Evolutionary conservation across 1,284 basidiomycete genomes (phyloP).

Genomic region (Ustilago cynodontis): DNA sequence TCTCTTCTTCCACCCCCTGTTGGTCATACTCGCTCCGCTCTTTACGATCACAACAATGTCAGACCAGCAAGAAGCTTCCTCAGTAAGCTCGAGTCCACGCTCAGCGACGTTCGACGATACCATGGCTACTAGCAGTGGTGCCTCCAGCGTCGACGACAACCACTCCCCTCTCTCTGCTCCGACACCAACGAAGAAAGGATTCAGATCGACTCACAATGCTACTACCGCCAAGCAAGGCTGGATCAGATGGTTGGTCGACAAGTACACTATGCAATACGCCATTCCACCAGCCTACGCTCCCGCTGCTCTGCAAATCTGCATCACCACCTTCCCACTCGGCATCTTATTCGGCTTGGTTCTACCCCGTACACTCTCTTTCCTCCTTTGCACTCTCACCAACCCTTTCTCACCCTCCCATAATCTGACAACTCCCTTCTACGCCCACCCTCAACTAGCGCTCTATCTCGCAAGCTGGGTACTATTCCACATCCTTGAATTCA

Average conservation of each 20-base stretch:
- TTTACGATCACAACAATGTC: background rate
- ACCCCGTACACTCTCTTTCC: conserved; percentile 22
- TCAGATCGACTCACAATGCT: background rate
- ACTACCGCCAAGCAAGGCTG: conserved; percentile 9
- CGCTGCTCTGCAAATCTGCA: conserved; percentile 42
- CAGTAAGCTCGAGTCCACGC: background rate
- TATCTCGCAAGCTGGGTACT: conserved; percentile 65
- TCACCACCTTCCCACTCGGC: conserved; percentile 55
- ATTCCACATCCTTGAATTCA: conserved; percentile 95
- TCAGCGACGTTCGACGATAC: background rate
- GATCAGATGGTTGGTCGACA: conserved; percentile 24
- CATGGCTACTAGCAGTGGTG: background rate
- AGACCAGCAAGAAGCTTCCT: background rate
- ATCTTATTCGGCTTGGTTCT: conserved; percentile 48
- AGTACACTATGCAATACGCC: conserved; percentile 39
- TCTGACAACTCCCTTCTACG: conserved; percentile 8
- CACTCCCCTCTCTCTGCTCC: background rate
- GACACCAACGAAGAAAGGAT: conserved; percentile 14
- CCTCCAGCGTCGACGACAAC: background rate
- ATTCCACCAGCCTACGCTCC: conserved; percentile 54
- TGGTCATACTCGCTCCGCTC: too few relatives aligned
- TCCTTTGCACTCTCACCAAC: background rate
- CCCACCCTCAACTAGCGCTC: conserved; percentile 36
- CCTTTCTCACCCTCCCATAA: background rate
- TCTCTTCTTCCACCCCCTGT: too few relatives aligned